These are phyloP conservation scores for Diaporthe destruens DNA, from an alignment of 2,329 filamentous ascomycete genomes.

Conservation along the genomic window DNA sequence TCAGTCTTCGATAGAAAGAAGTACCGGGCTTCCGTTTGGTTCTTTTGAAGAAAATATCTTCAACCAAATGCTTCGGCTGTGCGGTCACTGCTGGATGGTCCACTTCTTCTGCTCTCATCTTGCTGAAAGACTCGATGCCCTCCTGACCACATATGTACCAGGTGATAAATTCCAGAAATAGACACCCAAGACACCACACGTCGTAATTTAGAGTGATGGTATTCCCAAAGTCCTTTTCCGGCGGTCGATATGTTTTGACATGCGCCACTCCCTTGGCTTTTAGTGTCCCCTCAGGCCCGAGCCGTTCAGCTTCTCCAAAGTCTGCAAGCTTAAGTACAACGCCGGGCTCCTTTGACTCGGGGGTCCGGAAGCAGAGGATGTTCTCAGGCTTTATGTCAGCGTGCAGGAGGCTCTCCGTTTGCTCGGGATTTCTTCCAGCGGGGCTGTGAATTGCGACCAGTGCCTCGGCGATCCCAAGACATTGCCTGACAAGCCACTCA, in stretches of 20 bases:
- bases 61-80: not conserved
- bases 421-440: rapidly evolving
- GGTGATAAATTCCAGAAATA: constrained; percentile 5
- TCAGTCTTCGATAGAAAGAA: too few relatives aligned
- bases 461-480: not conserved
- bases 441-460: not conserved
- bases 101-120: rapidly evolving
- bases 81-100: not conserved
- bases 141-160: not conserved
- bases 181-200: constrained; percentile 19
- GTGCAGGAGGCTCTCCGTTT: not conserved
- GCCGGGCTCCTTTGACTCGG: rapidly evolving
- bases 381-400: constrained; percentile 15
- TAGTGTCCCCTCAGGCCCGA: not conserved
- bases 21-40: too few relatives aligned
- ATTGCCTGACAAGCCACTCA: not conserved
- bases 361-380: not conserved
- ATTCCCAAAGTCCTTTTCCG: not conserved
- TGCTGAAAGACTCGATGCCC: not conserved
- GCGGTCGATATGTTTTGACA: not conserved
- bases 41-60: too few relatives aligned
- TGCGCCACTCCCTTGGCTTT: not conserved
- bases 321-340: constrained; percentile 7
- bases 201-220: not conserved
- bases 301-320: not conserved